A percentile compares a stretch with the other conserved stretches of the same genome.
phyloP scores from a whole-genome alignment of 1,284 basidiomycete species.

The Ustilago hordei region DNA sequence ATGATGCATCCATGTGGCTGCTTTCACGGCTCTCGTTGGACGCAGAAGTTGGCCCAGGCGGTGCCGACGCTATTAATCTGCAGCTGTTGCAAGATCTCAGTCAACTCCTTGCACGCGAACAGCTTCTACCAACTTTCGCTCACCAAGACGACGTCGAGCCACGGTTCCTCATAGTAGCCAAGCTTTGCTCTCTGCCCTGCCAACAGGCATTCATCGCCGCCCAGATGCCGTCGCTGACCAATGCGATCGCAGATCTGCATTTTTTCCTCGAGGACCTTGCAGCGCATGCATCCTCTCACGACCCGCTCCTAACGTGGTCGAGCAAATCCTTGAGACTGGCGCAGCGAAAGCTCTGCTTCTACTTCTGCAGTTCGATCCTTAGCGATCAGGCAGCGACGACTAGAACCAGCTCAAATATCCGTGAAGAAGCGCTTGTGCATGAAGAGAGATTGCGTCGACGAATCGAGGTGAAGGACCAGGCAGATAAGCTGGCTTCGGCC shows the following conservation, averaged over 20 bases:
- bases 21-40: slow-evolving; percentile 31
- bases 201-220: slow-evolving; percentile 27
- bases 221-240: slow-evolving; percentile 28
- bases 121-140: slow-evolving; percentile 21
- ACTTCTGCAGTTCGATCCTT: slow-evolving; percentile 18
- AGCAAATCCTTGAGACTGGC: slow-evolving; percentile 17
- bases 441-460: slow-evolving; percentile 1
- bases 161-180: slow-evolving; percentile 13
- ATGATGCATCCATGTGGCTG: slow-evolving; percentile 40
- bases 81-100: slow-evolving; percentile 34
- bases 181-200: slow-evolving; percentile 11
- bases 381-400: background rate
- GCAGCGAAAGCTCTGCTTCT: slow-evolving; percentile 45
- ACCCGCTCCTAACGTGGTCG: background rate
- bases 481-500: slow-evolving; percentile 32
- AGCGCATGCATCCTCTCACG: background rate
- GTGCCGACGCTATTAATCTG: slow-evolving; percentile 23
- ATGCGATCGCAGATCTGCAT: slow-evolving; percentile 33
- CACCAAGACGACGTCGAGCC: slow-evolving; percentile 12
- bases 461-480: slow-evolving; percentile 12
- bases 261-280: slow-evolving; percentile 23
- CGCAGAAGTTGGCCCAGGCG: slow-evolving; percentile 17
- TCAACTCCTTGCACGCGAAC: slow-evolving; percentile 8
- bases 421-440: slow-evolving; percentile 9
- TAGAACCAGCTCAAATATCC: background rate